These are phyloP conservation scores for Sporothrix inflata DNA, from an alignment of 2,329 filamentous ascomycete genomes.

Conservation along the genomic window DNA sequence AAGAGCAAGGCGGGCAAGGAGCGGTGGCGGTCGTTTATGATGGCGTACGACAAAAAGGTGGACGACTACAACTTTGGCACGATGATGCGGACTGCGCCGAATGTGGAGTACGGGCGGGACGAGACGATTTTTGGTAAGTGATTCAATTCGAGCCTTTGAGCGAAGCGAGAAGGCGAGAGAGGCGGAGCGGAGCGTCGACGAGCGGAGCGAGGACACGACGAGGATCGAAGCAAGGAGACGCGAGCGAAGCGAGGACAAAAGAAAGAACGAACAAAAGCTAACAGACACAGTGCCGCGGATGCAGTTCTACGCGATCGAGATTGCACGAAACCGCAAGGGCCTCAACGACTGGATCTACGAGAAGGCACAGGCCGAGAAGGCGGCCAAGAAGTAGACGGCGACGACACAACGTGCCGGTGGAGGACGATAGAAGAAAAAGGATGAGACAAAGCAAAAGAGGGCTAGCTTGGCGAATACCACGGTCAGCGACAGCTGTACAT, in stretches of 20 bases:
- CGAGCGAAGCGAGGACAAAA: background rate
- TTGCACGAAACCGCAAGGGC: constrained; percentile 73
- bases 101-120: constrained; percentile 82
- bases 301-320: constrained; percentile 60
- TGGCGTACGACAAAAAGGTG: constrained; percentile 89
- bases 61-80: constrained; percentile 98
- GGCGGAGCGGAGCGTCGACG: background rate
- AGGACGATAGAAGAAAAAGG: background rate
- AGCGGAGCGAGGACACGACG: background rate
- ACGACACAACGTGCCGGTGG: background rate
- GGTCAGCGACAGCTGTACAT: background rate
- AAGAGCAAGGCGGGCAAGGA: constrained; percentile 97
- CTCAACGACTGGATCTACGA: constrained; percentile 98
- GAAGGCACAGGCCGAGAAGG: constrained; percentile 67
- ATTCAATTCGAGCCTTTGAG: background rate
- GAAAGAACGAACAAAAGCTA: constrained; percentile 19
- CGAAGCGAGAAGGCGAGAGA: background rate
- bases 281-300: constrained; percentile 54
- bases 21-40: constrained; percentile 92
- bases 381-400: constrained; percentile 29
- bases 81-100: constrained; percentile 78
- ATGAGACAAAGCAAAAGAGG: background rate
- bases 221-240: background rate
- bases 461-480: background rate
- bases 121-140: constrained; percentile 88